phyloP scores from a whole-genome alignment of 805 yeast species.

The Grigorovia transvaalensis region DNA sequence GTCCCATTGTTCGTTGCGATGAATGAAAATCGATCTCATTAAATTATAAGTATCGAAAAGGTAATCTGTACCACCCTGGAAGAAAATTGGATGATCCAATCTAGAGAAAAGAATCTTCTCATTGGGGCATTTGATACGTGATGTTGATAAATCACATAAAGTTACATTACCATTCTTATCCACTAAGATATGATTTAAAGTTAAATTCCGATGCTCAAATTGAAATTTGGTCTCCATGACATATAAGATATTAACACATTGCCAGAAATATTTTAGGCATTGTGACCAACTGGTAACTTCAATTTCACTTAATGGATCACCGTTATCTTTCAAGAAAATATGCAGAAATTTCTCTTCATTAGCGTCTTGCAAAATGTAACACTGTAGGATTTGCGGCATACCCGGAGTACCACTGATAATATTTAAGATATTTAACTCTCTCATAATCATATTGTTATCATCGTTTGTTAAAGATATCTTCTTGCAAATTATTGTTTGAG shows the following conservation, averaged over 20 bases:
- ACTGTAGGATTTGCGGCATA: slow-evolving; percentile 16
- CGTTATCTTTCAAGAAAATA: slow-evolving; percentile 21
- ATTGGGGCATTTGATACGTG: slow-evolving; percentile 29
- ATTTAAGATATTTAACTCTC: slow-evolving; percentile 19
- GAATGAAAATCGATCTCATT: slow-evolving; percentile 34
- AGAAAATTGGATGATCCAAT: slow-evolving; percentile 56
- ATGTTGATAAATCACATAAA: slow-evolving; percentile 48
- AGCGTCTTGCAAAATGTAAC: slow-evolving; percentile 11
- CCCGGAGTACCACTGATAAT: slow-evolving; percentile 24
- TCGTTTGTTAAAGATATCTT: slow-evolving; percentile 13
- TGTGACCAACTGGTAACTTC: slow-evolving; percentile 16
- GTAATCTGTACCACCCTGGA: slow-evolving; percentile 49
- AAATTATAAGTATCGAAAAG: slow-evolving; percentile 51
- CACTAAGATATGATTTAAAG: slow-evolving; percentile 53
- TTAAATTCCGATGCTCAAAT: slow-evolving; percentile 66
- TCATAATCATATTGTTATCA: slow-evolving; percentile 16
- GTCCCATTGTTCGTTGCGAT: slow-evolving; percentile 15
- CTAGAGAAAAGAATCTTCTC: slow-evolving; percentile 36
- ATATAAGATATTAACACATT: slow-evolving; percentile 38
- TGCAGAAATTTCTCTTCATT: slow-evolving; percentile 9
- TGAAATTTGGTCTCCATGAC: slow-evolving; percentile 40
- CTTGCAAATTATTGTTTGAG: slow-evolving; percentile 14
- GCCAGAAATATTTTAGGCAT: slow-evolving; percentile 40
- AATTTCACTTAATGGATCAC: slow-evolving; percentile 14
- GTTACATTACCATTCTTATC: slow-evolving; percentile 34